Base-by-base conservation (phyloP, 179 eudicot species). In the Dionaea muscipula region DNA sequence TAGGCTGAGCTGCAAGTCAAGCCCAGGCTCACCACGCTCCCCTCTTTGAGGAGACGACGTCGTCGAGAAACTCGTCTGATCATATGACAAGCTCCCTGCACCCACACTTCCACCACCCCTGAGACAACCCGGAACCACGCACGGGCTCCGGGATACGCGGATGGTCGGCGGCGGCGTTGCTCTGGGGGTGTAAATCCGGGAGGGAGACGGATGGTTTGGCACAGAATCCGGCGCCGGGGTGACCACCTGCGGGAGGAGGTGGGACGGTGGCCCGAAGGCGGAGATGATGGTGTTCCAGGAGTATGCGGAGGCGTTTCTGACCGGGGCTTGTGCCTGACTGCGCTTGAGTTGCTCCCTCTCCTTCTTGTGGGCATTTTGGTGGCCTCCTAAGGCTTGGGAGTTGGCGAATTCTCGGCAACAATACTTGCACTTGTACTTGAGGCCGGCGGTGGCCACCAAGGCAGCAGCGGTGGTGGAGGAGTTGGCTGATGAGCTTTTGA, bases 311-410 rank as follows among this genome's bases (percentile, higher is more conserved):
- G 83, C 87, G 76, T 71, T 73, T 28, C 95, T 64, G 12, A n/a
- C n/a, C n/a, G 58, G 56, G 23, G 95, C 95, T 48, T 83, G 88
- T 41, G 81, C 35, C 59, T 86, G 88, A 0, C 89, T 94, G 1
- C 96, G 72, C 44, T 82, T 82, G 2, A 75, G 57, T 14, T 78
- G 91, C 16, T 83, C 86, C 0, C 94, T 49, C 40, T 84, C 94
- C 43, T 84, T 84, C 24, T 84, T 84, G 64, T 84, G 94, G 8
- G 94, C 94, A 70, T 84, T 84, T 56, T 90, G 97, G 62, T 90
- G 97, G 19, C 97, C 97, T 3, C 97, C 97, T 21, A 90, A 53
- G 2, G 97, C 97, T 53, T 90, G 97, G 0, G 97, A 90, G 73
- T 86, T 90, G 1, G 87, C 94, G 59, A 90, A 90, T 57, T 86